phyloP scores from a whole-genome alignment of 2,329 filamentous ascomycete genomes.

The Gliomastix tumulicola region DNA sequence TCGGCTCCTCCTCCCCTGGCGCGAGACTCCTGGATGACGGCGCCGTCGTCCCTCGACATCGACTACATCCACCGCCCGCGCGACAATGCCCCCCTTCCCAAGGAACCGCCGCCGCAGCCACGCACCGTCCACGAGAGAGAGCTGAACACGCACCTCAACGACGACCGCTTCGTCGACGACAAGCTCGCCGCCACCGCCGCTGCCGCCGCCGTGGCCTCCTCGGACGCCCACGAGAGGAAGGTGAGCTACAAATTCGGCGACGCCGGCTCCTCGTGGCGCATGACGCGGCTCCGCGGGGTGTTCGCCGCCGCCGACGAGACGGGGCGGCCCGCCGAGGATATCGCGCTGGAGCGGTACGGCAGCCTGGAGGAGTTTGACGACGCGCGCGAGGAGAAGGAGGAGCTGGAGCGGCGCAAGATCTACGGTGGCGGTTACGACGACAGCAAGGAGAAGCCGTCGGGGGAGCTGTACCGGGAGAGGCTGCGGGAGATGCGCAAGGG shows the following conservation, averaged over 20 bases:
- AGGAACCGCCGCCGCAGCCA: conserved; percentile 58
- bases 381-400: conserved; percentile 85
- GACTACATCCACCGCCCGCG: conserved; percentile 67
- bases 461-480: conserved; percentile 77
- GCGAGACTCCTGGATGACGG: conserved; percentile 93
- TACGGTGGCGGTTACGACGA: conserved; percentile 82
- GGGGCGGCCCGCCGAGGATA: conserved; percentile 67
- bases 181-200: background rate
- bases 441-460: conserved; percentile 78
- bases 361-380: conserved; percentile 82
- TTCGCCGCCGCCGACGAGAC: conserved; percentile 73
- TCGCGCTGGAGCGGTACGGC: conserved; percentile 78
- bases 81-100: conserved; percentile 42
- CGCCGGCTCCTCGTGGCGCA: conserved; percentile 84
- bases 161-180: conserved; percentile 47
- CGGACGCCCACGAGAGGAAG: conserved; percentile 24
- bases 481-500: conserved; percentile 46
- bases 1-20: conserved; percentile 34
- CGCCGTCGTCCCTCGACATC: conserved; percentile 71
- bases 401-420: conserved; percentile 72
- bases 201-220: background rate
- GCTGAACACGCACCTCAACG: conserved; percentile 60
- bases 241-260: conserved; percentile 86
- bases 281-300: conserved; percentile 87
- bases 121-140: conserved; percentile 74